These are phyloP conservation scores for Debaryomyces hansenii DNA, from an alignment of 805 yeast genomes.

Conservation along the genomic window DNA sequence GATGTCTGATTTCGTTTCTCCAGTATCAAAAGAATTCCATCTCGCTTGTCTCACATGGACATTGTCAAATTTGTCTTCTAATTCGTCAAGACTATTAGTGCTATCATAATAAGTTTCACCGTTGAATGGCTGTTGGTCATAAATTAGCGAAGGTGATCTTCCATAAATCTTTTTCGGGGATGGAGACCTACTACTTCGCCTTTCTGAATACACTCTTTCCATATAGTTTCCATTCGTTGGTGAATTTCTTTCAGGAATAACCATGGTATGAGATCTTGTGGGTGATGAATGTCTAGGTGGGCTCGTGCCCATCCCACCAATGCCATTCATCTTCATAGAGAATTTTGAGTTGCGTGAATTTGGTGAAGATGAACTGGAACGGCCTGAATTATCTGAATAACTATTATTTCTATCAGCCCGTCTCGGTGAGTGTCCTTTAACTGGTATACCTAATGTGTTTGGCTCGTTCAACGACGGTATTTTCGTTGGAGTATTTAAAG, in stretches of 20 bases:
- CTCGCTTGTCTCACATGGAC: neutral
- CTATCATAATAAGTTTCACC: slow-evolving; percentile 1
- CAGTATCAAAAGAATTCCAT: slow-evolving; percentile 1
- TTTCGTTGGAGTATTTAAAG: slow-evolving; percentile 10
- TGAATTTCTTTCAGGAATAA: slow-evolving; percentile 9
- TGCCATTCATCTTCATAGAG: neutral
- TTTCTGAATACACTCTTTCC: slow-evolving; percentile 10
- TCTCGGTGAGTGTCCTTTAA: neutral
- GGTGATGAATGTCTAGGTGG: slow-evolving; percentile 8
- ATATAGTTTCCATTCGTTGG: slow-evolving; percentile 16
- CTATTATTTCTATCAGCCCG: neutral
- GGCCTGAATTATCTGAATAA: neutral
- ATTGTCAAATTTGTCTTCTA: neutral
- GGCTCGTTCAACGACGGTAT: slow-evolving; percentile 10
- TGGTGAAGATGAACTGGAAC: neutral
- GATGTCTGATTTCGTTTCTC: slow-evolving; percentile 7
- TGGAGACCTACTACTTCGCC: slow-evolving; percentile 24
- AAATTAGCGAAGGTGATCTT: slow-evolving; percentile 23
- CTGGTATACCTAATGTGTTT: slow-evolving; percentile 1
- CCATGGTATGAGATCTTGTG: slow-evolving; percentile 7
- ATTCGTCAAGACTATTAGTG: slow-evolving; percentile 1
- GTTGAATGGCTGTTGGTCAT: slow-evolving; percentile 2
- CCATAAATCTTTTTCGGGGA: slow-evolving; percentile 27
- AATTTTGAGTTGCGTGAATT: neutral
- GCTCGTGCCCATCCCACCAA: neutral